Evolutionary conservation across 768 basidiomycete species (phyloP).

Genomic region (Sutorius australiensis): DNA sequence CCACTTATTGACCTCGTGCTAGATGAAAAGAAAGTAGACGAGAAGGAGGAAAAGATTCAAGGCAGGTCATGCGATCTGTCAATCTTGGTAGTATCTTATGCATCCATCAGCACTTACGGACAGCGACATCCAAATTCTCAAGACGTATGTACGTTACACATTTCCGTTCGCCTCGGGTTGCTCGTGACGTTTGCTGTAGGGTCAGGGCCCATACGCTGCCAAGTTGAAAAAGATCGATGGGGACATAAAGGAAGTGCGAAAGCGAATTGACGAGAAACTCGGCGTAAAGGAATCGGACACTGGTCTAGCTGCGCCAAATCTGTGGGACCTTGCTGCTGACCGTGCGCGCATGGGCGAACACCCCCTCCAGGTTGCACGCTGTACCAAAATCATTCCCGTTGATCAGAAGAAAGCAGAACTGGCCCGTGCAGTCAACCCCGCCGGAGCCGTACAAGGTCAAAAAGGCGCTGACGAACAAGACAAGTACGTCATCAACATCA

Average conservation of each 20-base stretch:
- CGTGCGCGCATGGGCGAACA: slow-evolving; percentile 89
- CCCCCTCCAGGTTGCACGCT: slow-evolving; percentile 93
- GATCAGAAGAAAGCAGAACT: slow-evolving; percentile 73
- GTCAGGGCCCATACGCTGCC: slow-evolving; percentile 95
- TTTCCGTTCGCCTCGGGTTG: not conserved
- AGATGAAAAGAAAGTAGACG: slow-evolving; percentile 86
- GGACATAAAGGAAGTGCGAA: slow-evolving; percentile 95
- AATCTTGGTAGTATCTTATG: slow-evolving; percentile 5
- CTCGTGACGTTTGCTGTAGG: slow-evolving; percentile 44
- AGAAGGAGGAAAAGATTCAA: slow-evolving; percentile 91
- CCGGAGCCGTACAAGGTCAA: slow-evolving; percentile 76
- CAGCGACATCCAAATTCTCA: slow-evolving; percentile 97
- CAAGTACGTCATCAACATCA: slow-evolving; percentile 99
- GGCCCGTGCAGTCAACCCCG: slow-evolving; percentile 73
- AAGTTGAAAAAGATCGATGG: slow-evolving; percentile 84
- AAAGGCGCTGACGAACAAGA: slow-evolving; percentile 99
- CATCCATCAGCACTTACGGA: slow-evolving; percentile 77
- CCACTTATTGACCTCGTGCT: slow-evolving; percentile 8
- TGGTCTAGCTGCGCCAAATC: slow-evolving; percentile 91
- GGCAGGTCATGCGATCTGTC: slow-evolving; percentile 42
- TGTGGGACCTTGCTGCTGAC: slow-evolving; percentile 97
- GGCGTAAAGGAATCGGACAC: slow-evolving; percentile 99
- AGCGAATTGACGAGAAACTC: slow-evolving; percentile 96
- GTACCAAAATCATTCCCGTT: slow-evolving; percentile 95
- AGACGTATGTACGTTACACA: slow-evolving; percentile 77